These are phyloP conservation scores for Acacia concinna DNA, from an alignment of 331 rosid genomes.

Conservation along the genomic window DNA sequence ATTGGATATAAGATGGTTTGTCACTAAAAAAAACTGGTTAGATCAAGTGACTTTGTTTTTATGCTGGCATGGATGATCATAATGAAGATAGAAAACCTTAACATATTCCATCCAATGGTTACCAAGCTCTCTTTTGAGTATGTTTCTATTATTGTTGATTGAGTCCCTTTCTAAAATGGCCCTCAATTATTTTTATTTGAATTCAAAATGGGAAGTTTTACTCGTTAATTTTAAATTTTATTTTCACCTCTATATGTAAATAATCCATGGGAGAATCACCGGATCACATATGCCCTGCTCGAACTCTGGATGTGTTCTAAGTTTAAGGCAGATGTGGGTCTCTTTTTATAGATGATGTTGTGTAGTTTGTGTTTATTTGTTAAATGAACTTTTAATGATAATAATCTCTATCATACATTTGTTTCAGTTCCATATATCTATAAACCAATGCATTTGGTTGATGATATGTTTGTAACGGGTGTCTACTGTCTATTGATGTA, in stretches of 20 bases:
- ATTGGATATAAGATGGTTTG: neutral
- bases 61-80: neutral
- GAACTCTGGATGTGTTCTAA: neutral
- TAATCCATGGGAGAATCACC: neutral
- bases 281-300: neutral
- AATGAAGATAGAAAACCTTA: neutral
- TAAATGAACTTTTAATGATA: slow-evolving; percentile 4
- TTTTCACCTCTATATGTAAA: neutral
- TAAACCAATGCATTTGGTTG: neutral
- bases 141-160: neutral
- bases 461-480: neutral
- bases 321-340: neutral
- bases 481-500: neutral
- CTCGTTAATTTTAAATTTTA: neutral
- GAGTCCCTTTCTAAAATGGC: neutral
- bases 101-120: neutral
- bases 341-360: neutral
- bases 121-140: neutral
- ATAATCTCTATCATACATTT: neutral
- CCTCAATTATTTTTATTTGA: neutral
- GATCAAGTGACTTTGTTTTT: neutral
- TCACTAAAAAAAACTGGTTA: neutral
- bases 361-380: neutral
- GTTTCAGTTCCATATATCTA: neutral
- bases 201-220: neutral